A percentile compares a stretch with the other conserved stretches of the same genome.
These are phyloP conservation scores for Fermentozyma sake DNA, from an alignment of 1,139 yeast genomes.

Conservation along the genomic window DNA sequence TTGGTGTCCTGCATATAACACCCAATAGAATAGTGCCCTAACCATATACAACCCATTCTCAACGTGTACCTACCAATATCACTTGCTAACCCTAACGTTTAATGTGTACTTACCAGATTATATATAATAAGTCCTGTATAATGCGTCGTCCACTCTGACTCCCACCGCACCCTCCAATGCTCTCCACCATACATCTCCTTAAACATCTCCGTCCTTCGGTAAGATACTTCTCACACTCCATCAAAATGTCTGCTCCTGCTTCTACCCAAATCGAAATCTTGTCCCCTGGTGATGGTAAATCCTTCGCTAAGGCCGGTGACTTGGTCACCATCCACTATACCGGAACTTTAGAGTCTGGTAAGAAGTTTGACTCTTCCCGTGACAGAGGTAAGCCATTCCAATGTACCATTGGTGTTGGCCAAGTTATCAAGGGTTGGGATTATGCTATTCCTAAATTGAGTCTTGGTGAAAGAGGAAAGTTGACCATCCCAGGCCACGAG, in stretches of 20 bases:
- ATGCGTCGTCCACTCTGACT: too few relatives aligned
- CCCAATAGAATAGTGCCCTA: too few relatives aligned
- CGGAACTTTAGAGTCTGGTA: conserved; percentile 91
- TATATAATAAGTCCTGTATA: too few relatives aligned
- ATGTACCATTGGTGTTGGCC: conserved; percentile 91
- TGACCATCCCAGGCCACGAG: conserved; percentile 88
- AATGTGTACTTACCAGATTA: too few relatives aligned
- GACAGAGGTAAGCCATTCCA: conserved; percentile 95
- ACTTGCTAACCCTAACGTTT: too few relatives aligned
- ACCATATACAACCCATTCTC: too few relatives aligned
- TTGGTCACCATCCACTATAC: conserved; percentile 89
- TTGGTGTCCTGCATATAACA: too few relatives aligned
- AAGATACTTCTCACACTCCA: conserved; percentile 4
- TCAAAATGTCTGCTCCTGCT: conserved; percentile 36
- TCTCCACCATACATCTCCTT: conserved; percentile 5
- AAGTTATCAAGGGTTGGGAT: conserved; percentile 96
- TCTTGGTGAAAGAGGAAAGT: conserved; percentile 85
- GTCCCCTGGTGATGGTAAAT: conserved; percentile 73
- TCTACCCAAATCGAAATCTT: conserved; percentile 42
- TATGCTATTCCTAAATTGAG: conserved; percentile 87
- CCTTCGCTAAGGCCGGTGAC: conserved; percentile 84
- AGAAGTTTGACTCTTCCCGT: conserved; percentile 90
- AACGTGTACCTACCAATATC: too few relatives aligned
- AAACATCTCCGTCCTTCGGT: conserved; percentile 3
- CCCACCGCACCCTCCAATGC: conserved; percentile 1